Conservation (phyloP, 176 grass and related monocot genomes). For the Cymbopogon citratus region DNA sequence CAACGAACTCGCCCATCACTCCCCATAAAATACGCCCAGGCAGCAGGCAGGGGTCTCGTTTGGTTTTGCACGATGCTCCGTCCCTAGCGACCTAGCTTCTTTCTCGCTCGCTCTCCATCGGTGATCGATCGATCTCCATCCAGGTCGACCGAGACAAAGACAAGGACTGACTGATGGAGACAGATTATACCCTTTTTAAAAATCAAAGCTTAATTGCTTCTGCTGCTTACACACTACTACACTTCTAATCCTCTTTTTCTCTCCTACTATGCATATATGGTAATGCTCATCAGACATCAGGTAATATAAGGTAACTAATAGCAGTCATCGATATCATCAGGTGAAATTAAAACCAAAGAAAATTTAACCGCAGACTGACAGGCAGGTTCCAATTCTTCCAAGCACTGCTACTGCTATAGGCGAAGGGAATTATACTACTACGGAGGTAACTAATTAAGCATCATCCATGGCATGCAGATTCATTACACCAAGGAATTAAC, state of each 20-base stretch:
- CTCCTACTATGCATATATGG: neutral
- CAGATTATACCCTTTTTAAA: neutral
- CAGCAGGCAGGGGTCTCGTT: neutral
- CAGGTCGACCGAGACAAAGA: conserved; percentile 5
- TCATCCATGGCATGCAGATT: neutral
- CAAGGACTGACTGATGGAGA: conserved; percentile 10
- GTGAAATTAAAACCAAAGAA: neutral
- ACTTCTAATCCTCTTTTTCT: neutral
- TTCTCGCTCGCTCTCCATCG: neutral
- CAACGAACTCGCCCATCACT: conserved; percentile 36
- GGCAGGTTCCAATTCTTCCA: neutral
- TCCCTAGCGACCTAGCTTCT: neutral
- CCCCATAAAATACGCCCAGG: conserved; percentile 41
- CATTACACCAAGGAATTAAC: neutral
- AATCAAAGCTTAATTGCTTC: conserved; percentile 9
- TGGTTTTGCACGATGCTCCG: conserved; percentile 10
- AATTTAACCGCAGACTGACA: conserved; percentile 14
- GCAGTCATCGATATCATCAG: conserved; percentile 9
- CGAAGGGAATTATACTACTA: neutral
- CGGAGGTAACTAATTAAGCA: conserved; percentile 8
- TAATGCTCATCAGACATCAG: neutral
- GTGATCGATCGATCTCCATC: neutral
- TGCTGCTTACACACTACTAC: neutral
- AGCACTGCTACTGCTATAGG: neutral
- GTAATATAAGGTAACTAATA: neutral